Evolutionary conservation across 2,329 filamentous ascomycete genomes (phyloP).

Genomic region (Eutypella sp.): DNA sequence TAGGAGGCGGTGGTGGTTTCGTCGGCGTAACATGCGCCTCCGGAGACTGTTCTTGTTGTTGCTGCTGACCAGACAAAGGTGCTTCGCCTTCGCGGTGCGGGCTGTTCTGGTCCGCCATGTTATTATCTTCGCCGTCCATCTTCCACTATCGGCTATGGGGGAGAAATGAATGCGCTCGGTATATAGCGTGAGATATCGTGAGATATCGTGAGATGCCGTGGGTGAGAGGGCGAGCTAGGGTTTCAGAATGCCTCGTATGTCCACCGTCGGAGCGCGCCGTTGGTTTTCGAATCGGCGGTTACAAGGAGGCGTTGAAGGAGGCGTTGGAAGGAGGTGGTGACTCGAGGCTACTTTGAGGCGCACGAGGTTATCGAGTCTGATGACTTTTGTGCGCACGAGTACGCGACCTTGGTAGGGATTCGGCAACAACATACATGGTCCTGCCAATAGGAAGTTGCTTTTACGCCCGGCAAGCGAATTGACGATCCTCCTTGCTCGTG

Average conservation of each 20-base stretch:
- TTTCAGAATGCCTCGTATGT: not conserved
- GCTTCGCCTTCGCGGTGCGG: not conserved
- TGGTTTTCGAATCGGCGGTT: too few relatives aligned
- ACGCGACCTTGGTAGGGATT: not conserved
- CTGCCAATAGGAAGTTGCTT: too few relatives aligned
- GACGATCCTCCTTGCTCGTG: too few relatives aligned
- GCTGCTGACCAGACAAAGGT: conserved; percentile 4
- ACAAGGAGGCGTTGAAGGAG: too few relatives aligned
- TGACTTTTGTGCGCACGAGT: not conserved
- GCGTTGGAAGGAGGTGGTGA: not conserved
- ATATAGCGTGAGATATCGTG: not conserved
- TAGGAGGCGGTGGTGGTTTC: conserved; percentile 32
- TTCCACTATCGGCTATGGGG: too few relatives aligned
- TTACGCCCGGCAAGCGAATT: too few relatives aligned
- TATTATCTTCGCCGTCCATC: not conserved
- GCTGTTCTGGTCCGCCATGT: not conserved
- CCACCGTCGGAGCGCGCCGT: not conserved
- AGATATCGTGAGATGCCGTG: not conserved
- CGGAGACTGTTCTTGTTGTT: not conserved
- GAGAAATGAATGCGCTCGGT: not conserved
- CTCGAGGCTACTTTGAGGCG: not conserved
- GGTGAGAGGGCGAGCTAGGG: not conserved
- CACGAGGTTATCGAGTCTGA: not conserved
- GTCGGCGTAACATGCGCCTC: conserved; percentile 21
- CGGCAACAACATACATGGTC: not conserved